Conservation (phyloP, 495 filamentous ascomycete species). For the Annulohypoxylon stygium region DNA sequence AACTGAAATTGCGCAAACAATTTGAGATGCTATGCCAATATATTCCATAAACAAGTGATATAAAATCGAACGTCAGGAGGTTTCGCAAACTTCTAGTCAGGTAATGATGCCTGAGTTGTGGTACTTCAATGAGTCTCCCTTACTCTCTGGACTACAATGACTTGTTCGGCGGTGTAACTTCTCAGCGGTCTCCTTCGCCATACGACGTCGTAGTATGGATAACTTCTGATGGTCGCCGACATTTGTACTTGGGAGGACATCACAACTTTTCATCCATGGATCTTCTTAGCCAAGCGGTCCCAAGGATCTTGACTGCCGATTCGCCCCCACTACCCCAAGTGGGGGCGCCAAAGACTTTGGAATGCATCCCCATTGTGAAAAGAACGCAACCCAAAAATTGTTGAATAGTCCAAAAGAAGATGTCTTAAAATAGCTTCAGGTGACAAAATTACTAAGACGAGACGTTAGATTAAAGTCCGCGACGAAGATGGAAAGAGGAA, state of each 20-base stretch:
- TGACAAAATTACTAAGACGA: constrained; percentile 10
- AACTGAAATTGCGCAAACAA: constrained; percentile 4
- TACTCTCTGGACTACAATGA: not conserved
- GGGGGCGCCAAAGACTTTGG: not conserved
- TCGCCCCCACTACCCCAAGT: not conserved
- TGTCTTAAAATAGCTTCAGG: not conserved
- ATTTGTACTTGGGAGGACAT: not conserved
- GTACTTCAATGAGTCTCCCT: not conserved
- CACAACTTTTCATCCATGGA: not conserved
- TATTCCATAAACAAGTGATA: not conserved
- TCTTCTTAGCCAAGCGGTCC: not conserved
- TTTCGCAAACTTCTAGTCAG: not conserved
- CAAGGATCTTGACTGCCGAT: not conserved
- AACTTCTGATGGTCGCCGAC: not conserved
- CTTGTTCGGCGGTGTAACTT: not conserved
- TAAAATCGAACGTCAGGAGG: not conserved
- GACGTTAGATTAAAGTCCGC: not conserved
- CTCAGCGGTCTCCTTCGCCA: not conserved
- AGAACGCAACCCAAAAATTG: constrained; percentile 1
- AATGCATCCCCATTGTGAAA: constrained; percentile 10
- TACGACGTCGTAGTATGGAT: not conserved
- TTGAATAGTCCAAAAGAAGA: not conserved
- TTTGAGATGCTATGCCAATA: not conserved
- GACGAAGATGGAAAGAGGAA: constrained; percentile 15
- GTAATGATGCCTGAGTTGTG: not conserved